Base-by-base conservation (phyloP, 805 yeast genomes). In the Saccharomycopsis microspora region DNA sequence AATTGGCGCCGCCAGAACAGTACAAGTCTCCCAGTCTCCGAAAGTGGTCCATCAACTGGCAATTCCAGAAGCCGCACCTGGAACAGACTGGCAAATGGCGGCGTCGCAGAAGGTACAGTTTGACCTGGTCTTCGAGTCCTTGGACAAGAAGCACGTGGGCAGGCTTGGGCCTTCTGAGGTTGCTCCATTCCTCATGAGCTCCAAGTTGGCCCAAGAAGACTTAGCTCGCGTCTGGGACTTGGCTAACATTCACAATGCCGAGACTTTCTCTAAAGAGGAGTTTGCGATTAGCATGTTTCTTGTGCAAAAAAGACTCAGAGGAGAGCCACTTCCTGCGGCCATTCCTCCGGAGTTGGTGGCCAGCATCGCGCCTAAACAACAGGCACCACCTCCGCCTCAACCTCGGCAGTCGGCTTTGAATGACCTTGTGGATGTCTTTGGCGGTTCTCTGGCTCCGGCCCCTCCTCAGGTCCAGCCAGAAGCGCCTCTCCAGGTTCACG, bases 141-240 rank as follows among this genome's bases (percentile, higher is more conserved):
- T 90, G 52, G 97, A 90, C 60, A 82, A 80, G 55, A 44, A 66
- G 5, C 71, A 74, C 34, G 50, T 68, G 2, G 95, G 95, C 4
- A 59, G 69, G 2, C 71, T 90, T 55, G 75, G 81, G 28, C 82
- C 96, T 3, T 77, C 72, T 50, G 86, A 86, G 55, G 87, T 93
- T 41, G 98, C 95, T 5, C 81, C 83, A 5, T 87, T 89, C 61
- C 76, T 93, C 57, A 80, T 86, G 72, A 83, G 93, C 6, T 90
- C 97, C 3, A 84, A 85, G 53, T 74, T 93, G 51, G 74, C 80
- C 45, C 96, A 89, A 58, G 89, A 85, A 45, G 80, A 78, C 27
- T 72, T 93, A 53, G 98, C 97, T 1, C 67, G 78, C 29, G 80
- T 90, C 40, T 93, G 99, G 99, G 98, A 93, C 64, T 71, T 93